Conservation (phyloP, 345 rosid species). For the Gossypium ekmanianum region DNA sequence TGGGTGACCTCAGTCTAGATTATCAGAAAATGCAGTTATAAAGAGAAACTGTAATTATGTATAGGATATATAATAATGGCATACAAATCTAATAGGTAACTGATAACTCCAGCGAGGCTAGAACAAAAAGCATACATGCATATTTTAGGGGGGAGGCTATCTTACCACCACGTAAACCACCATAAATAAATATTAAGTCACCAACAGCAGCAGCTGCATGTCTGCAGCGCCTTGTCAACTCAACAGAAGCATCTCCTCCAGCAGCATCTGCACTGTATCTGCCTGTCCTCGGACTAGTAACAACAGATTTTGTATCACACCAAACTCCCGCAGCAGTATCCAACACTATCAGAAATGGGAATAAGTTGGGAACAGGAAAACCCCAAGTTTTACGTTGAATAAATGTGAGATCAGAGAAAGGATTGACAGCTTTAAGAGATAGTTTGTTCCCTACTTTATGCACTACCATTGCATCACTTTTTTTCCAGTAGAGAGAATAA, state of each 20-base stretch:
- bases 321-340: conserved; percentile 99
- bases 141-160: background rate
- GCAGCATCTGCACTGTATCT: conserved; percentile 93
- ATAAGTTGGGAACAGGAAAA: conserved; percentile 15
- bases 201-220: conserved; percentile 99
- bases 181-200: conserved; percentile 90
- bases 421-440: background rate
- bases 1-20: background rate
- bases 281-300: conserved; percentile 91
- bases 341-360: conserved; percentile 52
- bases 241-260: conserved; percentile 95
- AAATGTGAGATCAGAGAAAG: background rate
- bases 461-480: background rate
- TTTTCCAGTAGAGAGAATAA: background rate
- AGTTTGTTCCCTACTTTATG: background rate
- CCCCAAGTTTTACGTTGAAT: background rate
- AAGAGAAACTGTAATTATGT: background rate
- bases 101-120: background rate
- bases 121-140: background rate
- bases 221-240: conserved; percentile 97
- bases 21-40: background rate
- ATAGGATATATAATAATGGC: background rate
- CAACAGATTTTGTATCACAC: conserved; percentile 99
- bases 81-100: background rate
- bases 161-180: conserved; percentile 99